Base-by-base conservation (phyloP, 192 early-diverging fungal species). In the Coemansia aciculifera region DNA sequence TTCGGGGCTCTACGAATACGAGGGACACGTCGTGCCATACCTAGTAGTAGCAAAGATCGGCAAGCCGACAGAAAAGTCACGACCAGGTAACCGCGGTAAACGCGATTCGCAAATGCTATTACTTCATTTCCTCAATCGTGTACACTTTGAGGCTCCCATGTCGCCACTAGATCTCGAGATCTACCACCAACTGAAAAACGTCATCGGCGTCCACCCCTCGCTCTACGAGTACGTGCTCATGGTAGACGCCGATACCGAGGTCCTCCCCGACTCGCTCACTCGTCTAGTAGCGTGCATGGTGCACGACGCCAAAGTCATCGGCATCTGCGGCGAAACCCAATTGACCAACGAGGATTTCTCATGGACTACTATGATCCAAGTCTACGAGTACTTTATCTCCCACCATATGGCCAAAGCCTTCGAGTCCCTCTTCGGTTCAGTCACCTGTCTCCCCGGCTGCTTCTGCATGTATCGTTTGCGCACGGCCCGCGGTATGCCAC, bases 381-480 rank as follows among this genome's bases (percentile, higher is more conserved):
- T 99, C 34, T 99, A 97, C 81, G 97, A 99, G 84, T 99, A 99
- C 86, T 99, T 92, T 83, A 97, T 99, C 67, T 92, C 91, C 39
- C 97, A 99, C 83, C 97, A 99, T 72, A 86, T 97, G 63, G 89
- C 94, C 66, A 98, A 98, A 78, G 94, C 97, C 0, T 98, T 98
- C 56, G 97, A 98, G 85, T 98, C 97, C 9, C 86, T 99, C 24
- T 99, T 99, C 74, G 97, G 97, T 7, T 93, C 91, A 7, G 97
- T 99, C 10, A 99, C 97, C 6, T 99, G 98, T 87, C 85, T 99
- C 46, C 97, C 97, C 23, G 97, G 97, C 63, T 98, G 98, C 88
- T 99, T 99, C 92, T 96, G 90, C 77, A 99, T 99, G 98, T 99
- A 99, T 78, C 93, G 98, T 96, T 46, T 88, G 93, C 44, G 91